Evolutionary conservation across 202 grass and related monocot species (phyloP), one percentile per base, ranked within the genome.

Genomic region (Setaria italica): DNA sequence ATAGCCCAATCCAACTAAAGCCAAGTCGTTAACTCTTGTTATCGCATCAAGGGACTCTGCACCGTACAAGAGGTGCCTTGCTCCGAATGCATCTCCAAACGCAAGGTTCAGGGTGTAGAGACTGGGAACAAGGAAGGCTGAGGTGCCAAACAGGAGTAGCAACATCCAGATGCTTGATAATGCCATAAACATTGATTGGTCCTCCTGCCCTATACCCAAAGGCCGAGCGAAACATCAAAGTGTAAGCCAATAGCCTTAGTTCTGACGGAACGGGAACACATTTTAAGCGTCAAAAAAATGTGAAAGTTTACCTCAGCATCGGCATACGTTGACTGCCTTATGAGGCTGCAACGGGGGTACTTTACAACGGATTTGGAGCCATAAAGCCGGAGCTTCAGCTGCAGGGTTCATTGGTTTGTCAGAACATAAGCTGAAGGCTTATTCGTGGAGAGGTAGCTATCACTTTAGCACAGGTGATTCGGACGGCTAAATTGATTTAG

Each of bases 121-220:
- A 37, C 70, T 89, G 42, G 97, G 93, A 58, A 94, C 35, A 34
- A 94, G 63, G 54, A 96, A 88, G 2, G 88, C 84, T 0, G 93
- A 94, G 45, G 87, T 87, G 3, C 93, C 97, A 9, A 96, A 90
- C 35, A 90, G 74, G 58, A 99, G 87, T 20, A 99, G 82, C 73
- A 96, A 53, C 84, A 88, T 80, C 97, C 97, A 99, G 41, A 96
- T 90, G 70, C 90, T 99, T 59, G 86, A 91, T 19, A 99, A 64
- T 15, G 91, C 90, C 73, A 99, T 82, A 80, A 91, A 80, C 87
- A 95, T 81, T 16, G 97, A 92, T 67, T 86, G 73, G 83, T 99
- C 97, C 91, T 96, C 97, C 97, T 99, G 97, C 83, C 93, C 90
- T 96, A 96, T n/a, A 92, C 85, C 78, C 89, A 90, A 90, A 87